Base-by-base conservation (phyloP, 1,139 yeast genomes). In the Yamadazyma friedrichii region DNA sequence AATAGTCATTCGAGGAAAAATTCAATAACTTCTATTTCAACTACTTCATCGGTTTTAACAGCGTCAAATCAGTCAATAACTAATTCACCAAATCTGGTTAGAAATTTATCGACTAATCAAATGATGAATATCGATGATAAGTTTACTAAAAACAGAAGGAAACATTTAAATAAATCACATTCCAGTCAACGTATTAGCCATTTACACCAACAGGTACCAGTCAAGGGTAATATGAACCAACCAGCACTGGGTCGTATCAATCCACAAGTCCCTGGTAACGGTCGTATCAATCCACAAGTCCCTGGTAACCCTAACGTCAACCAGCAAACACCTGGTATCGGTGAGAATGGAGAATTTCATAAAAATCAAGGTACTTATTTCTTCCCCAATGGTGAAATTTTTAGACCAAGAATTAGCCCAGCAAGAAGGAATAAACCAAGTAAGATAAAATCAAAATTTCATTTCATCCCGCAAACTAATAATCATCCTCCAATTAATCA, bases 311-410 rank as follows among this genome's bases (percentile, higher is more conserved):
- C 16, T 10, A n/a, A 22, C 6, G 11, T 24, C 3, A 10, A 32
- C 20, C 35, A n/a, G 17, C 30, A 33, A 25, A 3, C 3, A 30
- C 20, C 32, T 11, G 15, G 8, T 27, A 11, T 27, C 15, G 5
- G n/a, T 9, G 10, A 20, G 50, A 50, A 26, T n/a, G 15, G 13
- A 9, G 40, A 41, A 12, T 45, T 41, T 34, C 51, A 45, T 33
- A 51, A 51, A 15, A 40, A 35, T 29, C 51, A 49, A 35, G 74
- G 75, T 4, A 55, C 64, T 39, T 75, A 67, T 51, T 68, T 63
- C 47, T 77, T 76, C 50, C 81, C 82, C 10, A 76, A 77, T 52
- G 82, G 82, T 38, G 82, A 76, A 51, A 66, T 76, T 4, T 77
- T 76, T 52, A 59, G 76, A 27, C 81, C 82, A 1, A 53, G 80